Evolutionary conservation across 2,329 filamentous ascomycete genomes (phyloP), one percentile per base, ranked within the genome.

Genomic region (Neophaeococcomyces mojaviensis): DNA sequence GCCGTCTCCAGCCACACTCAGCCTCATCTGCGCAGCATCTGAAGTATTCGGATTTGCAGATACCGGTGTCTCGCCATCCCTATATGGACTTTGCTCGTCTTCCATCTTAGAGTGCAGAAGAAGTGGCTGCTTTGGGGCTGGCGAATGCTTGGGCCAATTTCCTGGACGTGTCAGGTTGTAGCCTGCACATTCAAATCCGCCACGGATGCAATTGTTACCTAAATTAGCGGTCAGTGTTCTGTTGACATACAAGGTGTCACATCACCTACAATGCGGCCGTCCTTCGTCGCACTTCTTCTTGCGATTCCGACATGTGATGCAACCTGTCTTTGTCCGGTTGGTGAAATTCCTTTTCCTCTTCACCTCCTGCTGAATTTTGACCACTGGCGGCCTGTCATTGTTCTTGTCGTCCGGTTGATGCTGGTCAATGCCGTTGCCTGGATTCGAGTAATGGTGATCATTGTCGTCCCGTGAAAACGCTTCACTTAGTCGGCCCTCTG

Each of bases 201-300:
- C 90, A 50, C 88, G 84, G 46, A 85, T 75, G 67, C 92, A 98
- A 60, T 98, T 97, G 62, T 83, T 85, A 68, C 85, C 86, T 90
- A 52, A 31, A 39, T 24, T 42, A 15, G 42, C 42, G 39, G 48
- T 50, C 24, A 45, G 37, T 19, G 16, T 13, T 37, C 22, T n/a
- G 22, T 20, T 26, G 22, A 30, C 22, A 13, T 2, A 46, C 6
- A 49, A 38, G 26, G 37, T 31, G 39, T 32, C 36, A 44, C 44
- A 26, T 7, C n/a, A 65, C 85, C 74, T 73, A 94, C 92, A 97
- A 65, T 88, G 81, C 20, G 92, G 92, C 64, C 94, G 94, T 44
- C 78, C 78, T 70, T 97, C 92, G 62, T 97, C 90, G 61, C 92
- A 97, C 68, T 97, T 97, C 79, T 97, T 97, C 76, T 97, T 97